These are phyloP conservation scores for Scutellaria minor DNA, from an alignment of 257 asterid species.

Conservation along the genomic window DNA sequence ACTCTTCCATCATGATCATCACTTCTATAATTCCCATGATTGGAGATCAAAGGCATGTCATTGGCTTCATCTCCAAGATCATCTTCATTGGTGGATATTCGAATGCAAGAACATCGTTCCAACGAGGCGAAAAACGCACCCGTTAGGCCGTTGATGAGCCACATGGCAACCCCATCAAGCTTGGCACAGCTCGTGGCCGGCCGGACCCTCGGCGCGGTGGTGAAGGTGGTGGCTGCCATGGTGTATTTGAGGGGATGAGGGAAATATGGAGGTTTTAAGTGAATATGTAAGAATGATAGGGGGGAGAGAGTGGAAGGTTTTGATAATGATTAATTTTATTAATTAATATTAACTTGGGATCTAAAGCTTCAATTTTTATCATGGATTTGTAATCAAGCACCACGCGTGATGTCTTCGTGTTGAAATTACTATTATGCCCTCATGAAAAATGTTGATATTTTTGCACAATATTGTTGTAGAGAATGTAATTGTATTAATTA, in stretches of 20 bases:
- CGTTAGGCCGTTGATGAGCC: conserved; percentile 72
- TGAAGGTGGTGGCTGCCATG: conserved; percentile 53
- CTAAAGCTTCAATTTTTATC: conserved; percentile 20
- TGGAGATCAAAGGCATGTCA: conserved; percentile 63
- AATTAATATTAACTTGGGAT: conserved; percentile 7
- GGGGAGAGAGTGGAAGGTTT: conserved; percentile 18
- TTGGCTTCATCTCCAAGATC: conserved; percentile 57
- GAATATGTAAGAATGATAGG: conserved; percentile 8
- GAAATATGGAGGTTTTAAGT: neutral
- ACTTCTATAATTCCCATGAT: conserved; percentile 43
- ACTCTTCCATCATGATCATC: conserved; percentile 33
- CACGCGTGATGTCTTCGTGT: conserved; percentile 27
- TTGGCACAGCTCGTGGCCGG: conserved; percentile 49
- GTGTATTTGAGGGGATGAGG: neutral
- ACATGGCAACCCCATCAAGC: conserved; percentile 72
- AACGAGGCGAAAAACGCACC: conserved; percentile 75
- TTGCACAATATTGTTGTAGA: too few species aligned
- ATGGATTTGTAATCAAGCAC: conserved; percentile 31
- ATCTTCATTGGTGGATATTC: conserved; percentile 66
- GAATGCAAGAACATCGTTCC: conserved; percentile 83
- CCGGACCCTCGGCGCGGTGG: conserved; percentile 42
- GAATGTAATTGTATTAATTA: too few species aligned
- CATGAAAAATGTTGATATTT: neutral
- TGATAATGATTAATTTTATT: conserved; percentile 28
- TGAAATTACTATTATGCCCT: conserved; percentile 29